These are phyloP conservation scores for Drechslera avenae DNA, from an alignment of 2,329 filamentous ascomycete species.

Conservation along the genomic window DNA sequence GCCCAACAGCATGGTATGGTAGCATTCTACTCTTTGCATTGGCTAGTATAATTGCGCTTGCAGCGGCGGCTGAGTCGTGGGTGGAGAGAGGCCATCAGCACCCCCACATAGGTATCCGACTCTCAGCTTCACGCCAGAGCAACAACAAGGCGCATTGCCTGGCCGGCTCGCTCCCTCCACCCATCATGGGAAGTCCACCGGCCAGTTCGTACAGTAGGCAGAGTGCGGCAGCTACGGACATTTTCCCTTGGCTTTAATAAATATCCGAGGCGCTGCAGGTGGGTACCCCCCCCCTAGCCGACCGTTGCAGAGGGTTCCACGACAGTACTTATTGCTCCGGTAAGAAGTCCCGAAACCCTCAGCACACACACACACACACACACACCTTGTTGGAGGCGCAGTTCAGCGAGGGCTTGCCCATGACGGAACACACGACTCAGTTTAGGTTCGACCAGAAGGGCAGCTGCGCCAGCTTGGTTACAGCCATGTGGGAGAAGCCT, in stretches of 20 bases:
- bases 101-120: slow-evolving; percentile 16
- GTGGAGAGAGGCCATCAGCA: slow-evolving; percentile 9
- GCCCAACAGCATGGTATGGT: slow-evolving; percentile 42
- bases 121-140: slow-evolving; percentile 13
- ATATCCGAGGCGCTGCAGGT: slow-evolving; percentile 20
- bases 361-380: slow-evolving; percentile 4
- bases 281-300: slow-evolving; percentile 8
- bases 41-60: slow-evolving; percentile 33
- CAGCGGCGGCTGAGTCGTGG: slow-evolving; percentile 26
- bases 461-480: slow-evolving; percentile 35
- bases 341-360: slow-evolving; percentile 11
- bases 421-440: slow-evolving; percentile 12
- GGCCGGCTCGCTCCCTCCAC: slow-evolving; percentile 1
- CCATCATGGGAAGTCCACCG: background rate
- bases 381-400: slow-evolving; percentile 14
- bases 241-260: slow-evolving; percentile 1
- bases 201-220: too few relatives aligned
- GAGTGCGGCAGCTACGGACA: slow-evolving; percentile 4
- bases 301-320: slow-evolving; percentile 9
- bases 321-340: slow-evolving; percentile 15
- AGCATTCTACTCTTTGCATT: slow-evolving; percentile 27
- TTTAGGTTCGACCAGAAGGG: slow-evolving; percentile 36
- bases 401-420: slow-evolving; percentile 4
- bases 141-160: background rate
- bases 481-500: slow-evolving; percentile 43